A percentile compares a stretch with the other conserved stretches of the same genome.
These are phyloP conservation scores for Vigna mungo DNA, from an alignment of 306 rosid species.

Conservation along the genomic window DNA sequence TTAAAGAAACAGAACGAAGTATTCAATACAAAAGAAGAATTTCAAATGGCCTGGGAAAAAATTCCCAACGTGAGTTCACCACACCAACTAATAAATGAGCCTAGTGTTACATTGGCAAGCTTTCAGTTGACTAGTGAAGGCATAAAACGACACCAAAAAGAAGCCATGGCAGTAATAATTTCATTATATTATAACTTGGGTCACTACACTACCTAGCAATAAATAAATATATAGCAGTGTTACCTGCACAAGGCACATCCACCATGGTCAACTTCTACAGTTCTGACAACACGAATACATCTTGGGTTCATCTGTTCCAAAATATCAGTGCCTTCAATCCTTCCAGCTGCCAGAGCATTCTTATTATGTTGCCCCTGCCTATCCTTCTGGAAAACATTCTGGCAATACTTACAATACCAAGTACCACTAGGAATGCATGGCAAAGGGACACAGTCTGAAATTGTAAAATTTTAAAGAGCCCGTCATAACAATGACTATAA, in stretches of 20 bases:
- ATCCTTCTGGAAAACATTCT: slow-evolving; percentile 63
- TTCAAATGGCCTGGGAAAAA: not conserved
- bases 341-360: slow-evolving; percentile 88
- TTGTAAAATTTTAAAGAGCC: slow-evolving; percentile 4
- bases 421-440: slow-evolving; percentile 64
- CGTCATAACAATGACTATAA: not conserved
- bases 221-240: slow-evolving; percentile 1
- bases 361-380: slow-evolving; percentile 64
- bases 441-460: slow-evolving; percentile 83
- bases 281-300: slow-evolving; percentile 82
- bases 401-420: slow-evolving; percentile 95
- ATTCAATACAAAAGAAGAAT: not conserved
- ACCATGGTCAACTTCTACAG: slow-evolving; percentile 70
- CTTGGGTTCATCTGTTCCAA: slow-evolving; percentile 75
- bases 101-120: not conserved
- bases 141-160: not conserved
- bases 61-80: too few relatives aligned
- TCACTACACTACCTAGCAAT: not conserved
- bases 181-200: not conserved
- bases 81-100: not conserved
- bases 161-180: not conserved
- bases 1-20: not conserved
- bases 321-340: slow-evolving; percentile 80
- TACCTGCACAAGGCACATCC: slow-evolving; percentile 97
- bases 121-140: not conserved